Conservation (phyloP, 306 rosid genomes). For the Prunus mume region DNA sequence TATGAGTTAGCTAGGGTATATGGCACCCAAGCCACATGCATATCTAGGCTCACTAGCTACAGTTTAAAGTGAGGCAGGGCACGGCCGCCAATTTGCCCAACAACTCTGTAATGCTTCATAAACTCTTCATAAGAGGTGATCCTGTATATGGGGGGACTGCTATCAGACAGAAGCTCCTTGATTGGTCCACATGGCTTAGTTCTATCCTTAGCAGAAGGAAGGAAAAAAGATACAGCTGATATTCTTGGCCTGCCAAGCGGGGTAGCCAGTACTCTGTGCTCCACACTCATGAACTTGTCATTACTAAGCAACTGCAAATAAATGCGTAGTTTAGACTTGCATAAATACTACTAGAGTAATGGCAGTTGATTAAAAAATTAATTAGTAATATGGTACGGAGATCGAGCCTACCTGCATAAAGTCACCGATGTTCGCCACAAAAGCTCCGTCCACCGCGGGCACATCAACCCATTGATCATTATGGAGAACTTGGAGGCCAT, state of each 20-base stretch:
- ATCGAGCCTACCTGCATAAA: background rate
- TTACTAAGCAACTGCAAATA: slow-evolving; percentile 12
- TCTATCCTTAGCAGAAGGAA: background rate
- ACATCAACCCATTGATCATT: background rate
- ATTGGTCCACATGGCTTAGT: slow-evolving; percentile 1
- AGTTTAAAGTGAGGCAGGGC: background rate
- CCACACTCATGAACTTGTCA: slow-evolving; percentile 21
- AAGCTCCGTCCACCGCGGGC: background rate
- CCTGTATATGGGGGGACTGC: background rate
- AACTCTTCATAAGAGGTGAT: background rate
- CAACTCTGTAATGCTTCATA: background rate
- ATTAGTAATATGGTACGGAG: background rate
- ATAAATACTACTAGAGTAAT: background rate
- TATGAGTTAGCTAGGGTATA: no score
- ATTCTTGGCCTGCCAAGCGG: slow-evolving; percentile 5
- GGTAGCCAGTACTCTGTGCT: slow-evolving; percentile 20
- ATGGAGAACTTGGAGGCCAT: slow-evolving; percentile 10
- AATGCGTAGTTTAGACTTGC: background rate
- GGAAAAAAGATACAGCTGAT: background rate
- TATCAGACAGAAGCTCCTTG: slow-evolving; percentile 1
- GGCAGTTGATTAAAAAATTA: background rate
- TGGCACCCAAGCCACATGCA: no score
- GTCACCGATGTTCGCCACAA: slow-evolving; percentile 1
- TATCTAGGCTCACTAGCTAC: background rate
- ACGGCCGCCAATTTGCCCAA: background rate